A percentile compares a stretch with the other conserved stretches of the same genome.
Conservation (phyloP, 2,329 filamentous ascomycete genomes). For the Arthrinium phaeospermum region DNA sequence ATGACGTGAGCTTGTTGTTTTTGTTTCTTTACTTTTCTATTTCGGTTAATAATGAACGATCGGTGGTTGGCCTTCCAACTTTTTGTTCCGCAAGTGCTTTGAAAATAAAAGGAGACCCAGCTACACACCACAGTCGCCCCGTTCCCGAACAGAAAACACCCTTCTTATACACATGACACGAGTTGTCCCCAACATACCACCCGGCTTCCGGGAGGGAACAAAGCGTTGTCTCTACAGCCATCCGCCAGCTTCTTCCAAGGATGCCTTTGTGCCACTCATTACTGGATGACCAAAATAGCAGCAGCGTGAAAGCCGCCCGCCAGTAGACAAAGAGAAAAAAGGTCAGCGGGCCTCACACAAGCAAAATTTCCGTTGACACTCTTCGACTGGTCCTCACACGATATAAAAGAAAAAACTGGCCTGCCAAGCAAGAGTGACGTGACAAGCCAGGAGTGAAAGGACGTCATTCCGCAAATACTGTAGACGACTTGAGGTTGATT, state of each 20-base stretch:
- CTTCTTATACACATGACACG: background rate
- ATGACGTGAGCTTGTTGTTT: background rate
- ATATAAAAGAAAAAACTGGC: background rate
- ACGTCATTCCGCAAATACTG: background rate
- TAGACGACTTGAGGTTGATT: background rate
- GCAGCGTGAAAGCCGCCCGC: background rate
- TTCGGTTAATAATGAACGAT: background rate
- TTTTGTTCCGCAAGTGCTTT: background rate
- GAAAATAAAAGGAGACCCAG: background rate
- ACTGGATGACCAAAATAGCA: background rate
- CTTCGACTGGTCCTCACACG: background rate
- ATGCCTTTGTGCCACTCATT: background rate
- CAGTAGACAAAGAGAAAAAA: background rate
- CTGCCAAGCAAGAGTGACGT: background rate
- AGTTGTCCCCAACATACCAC: background rate
- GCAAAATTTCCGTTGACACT: background rate
- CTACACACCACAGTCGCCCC: background rate
- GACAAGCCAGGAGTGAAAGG: background rate
- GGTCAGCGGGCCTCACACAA: background rate
- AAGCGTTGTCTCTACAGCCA: background rate
- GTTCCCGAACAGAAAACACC: background rate
- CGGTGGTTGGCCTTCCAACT: background rate
- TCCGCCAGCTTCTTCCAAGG: background rate
- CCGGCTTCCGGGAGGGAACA: background rate
- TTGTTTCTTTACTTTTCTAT: background rate